phyloP scores from a whole-genome alignment of 2,329 filamentous ascomycete genomes.

The Colletotrichum godetiae region DNA sequence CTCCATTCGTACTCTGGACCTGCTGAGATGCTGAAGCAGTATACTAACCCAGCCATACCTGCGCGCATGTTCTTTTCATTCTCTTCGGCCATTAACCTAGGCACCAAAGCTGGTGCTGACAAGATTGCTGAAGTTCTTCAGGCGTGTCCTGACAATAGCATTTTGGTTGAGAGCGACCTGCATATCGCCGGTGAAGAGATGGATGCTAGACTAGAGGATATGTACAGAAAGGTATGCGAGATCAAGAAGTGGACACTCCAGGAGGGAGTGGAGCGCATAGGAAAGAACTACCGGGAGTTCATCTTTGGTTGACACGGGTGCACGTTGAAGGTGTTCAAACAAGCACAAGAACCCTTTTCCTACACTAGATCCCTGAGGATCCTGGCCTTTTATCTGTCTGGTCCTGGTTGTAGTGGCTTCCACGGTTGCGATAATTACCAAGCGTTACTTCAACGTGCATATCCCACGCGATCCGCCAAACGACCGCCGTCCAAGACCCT shows the following conservation, averaged over 20 bases:
- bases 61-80: constrained; percentile 89
- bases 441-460: too few species aligned
- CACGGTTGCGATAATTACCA: too few species aligned
- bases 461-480: too few species aligned
- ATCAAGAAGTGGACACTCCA: constrained; percentile 82
- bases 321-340: too few species aligned
- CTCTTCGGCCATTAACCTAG: constrained; percentile 84
- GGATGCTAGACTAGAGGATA: constrained; percentile 81
- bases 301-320: constrained; percentile 66
- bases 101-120: constrained; percentile 57
- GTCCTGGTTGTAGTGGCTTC: too few species aligned
- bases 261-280: constrained; percentile 75
- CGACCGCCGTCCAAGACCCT: too few species aligned
- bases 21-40: constrained; percentile 80
- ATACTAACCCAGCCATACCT: constrained; percentile 78
- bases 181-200: constrained; percentile 84
- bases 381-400: too few species aligned
- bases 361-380: too few species aligned
- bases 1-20: constrained; percentile 93
- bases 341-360: not conserved
- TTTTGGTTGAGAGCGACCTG: constrained; percentile 92
- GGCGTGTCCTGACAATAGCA: constrained; percentile 78
- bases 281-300: constrained; percentile 82
- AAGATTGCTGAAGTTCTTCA: constrained; percentile 74
- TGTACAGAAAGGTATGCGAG: constrained; percentile 79